Evolutionary conservation across 306 rosid species (phyloP), one percentile per base, ranked within the genome.

Genomic region (Dalbergia cochinchinensis): DNA sequence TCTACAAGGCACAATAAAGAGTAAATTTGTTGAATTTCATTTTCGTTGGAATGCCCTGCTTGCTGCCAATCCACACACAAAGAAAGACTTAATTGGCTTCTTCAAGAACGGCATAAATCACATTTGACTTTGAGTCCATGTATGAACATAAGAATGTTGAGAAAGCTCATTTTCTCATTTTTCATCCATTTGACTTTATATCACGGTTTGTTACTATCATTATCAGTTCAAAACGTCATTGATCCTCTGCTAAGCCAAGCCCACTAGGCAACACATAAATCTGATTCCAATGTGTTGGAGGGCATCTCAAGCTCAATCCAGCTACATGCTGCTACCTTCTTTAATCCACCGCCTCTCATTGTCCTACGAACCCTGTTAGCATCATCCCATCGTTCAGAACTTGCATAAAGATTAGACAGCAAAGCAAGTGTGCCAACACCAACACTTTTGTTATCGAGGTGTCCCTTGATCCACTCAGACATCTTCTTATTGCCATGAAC

Each of bases 301-400:
- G 50, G 42, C 8, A 69, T 45, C 57, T 86, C 55, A 73, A 83
- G 85, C 82, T 91, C 92, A 61, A 88, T 84, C 91, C 94, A 71
- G 75, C 97, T 93, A 61, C 83, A 79, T 45, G 95, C 97, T 4
- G 83, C 83, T 11, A 69, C 12, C 75, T 90, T 92, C 92, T 90
- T 90, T 76, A 90, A 71, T 12, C 94, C 88, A 68, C 12, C 37
- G 35, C 80, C 81, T 84, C 86, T 89, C 91, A 90, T 90, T 50
- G 74, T 72, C 31, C 75, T 71, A 8, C 94, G 87, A 71, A 94
- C 89, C 74, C 75, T 65, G 73, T 81, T 73, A 83, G 96, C 90
- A 86, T 90, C 94, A 48, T 86, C 90, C 96, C 96, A 94, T 71
- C 87, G 78, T 69, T 88, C 82, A 54, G 87, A 87, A 67, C 87